These are phyloP conservation scores for Zymoseptoria crescenta DNA, from an alignment of 2,329 filamentous ascomycete genomes.

Conservation along the genomic window DNA sequence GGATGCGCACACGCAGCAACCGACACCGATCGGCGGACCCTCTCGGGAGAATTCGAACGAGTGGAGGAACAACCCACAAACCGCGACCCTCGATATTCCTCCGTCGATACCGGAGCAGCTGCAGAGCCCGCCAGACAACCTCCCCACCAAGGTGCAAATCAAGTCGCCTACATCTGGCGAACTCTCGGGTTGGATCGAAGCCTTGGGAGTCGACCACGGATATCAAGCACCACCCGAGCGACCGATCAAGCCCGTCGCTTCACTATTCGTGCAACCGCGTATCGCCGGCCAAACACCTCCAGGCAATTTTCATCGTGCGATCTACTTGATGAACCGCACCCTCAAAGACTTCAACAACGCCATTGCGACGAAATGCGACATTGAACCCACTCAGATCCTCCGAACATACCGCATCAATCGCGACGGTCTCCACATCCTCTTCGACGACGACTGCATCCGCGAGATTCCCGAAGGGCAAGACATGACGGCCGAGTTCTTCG, in stretches of 20 bases:
- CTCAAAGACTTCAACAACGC: constrained; percentile 64
- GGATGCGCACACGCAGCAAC: constrained; percentile 38
- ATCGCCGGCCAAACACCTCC: constrained; percentile 42
- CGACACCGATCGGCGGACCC: constrained; percentile 36
- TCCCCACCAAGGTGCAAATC: constrained; percentile 47
- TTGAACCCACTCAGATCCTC: constrained; percentile 64
- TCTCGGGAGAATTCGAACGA: constrained; percentile 42
- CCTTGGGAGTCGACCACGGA: constrained; percentile 75
- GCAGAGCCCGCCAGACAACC: constrained; percentile 41
- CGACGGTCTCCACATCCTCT: constrained; percentile 70
- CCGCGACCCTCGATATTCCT: constrained; percentile 44
- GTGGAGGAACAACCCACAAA: constrained; percentile 45
- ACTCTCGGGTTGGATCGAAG: constrained; percentile 79
- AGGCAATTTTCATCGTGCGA: constrained; percentile 66
- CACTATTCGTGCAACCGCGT: constrained; percentile 69
- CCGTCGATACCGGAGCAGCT: constrained; percentile 36
- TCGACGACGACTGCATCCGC: constrained; percentile 83
- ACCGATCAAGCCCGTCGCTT: constrained; percentile 68
- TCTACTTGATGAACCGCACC: constrained; percentile 75
- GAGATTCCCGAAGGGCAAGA: constrained; percentile 86
- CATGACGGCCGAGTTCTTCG: constrained; percentile 65
- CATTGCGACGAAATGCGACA: constrained; percentile 69
- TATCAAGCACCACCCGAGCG: constrained; percentile 75
- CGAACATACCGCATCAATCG: constrained; percentile 65
- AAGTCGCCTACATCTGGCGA: constrained; percentile 55